These are phyloP conservation scores for Nothopassalora personata DNA, from an alignment of 2,329 filamentous ascomycete species.

Conservation along the genomic window DNA sequence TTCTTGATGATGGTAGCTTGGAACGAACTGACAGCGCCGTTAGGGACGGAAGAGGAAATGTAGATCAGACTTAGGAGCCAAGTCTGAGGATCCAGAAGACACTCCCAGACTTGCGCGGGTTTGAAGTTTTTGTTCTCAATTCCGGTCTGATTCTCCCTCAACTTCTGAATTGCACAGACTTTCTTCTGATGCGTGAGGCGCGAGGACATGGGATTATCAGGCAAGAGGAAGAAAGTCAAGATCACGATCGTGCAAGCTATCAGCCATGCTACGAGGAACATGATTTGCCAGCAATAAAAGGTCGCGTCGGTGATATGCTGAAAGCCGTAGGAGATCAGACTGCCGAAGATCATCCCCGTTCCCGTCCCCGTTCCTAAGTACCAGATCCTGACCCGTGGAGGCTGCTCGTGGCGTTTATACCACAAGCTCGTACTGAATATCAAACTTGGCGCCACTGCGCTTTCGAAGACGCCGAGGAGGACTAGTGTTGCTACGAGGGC, in stretches of 20 bases:
- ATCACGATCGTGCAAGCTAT: conserved; percentile 39
- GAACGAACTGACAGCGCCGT: conserved; percentile 39
- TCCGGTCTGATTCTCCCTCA: conserved; percentile 46
- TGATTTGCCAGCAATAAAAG: conserved; percentile 49
- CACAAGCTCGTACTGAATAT: conserved; percentile 51
- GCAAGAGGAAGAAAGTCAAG: conserved; percentile 26
- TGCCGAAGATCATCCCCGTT: conserved; percentile 49
- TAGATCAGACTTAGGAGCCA: conserved; percentile 39
- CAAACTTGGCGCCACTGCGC: conserved; percentile 50
- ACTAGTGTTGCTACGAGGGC: conserved; percentile 47
- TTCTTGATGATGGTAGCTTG: conserved; percentile 30
- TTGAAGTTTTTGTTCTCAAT: conserved; percentile 51
- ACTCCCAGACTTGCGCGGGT: conserved; percentile 42
- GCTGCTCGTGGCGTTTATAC: conserved; percentile 49
- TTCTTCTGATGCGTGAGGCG: conserved; percentile 30
- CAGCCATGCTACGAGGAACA: conserved; percentile 45
- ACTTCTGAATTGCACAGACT: conserved; percentile 35
- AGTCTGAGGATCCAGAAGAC: conserved; percentile 42
- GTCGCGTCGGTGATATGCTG: conserved; percentile 38
- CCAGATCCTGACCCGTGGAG: conserved; percentile 60
- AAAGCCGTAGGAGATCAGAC: conserved; percentile 52
- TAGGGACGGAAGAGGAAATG: conserved; percentile 33
- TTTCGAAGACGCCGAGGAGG: conserved; percentile 51
- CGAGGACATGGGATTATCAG: conserved; percentile 29
- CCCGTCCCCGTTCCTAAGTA: conserved; percentile 57